Evolutionary conservation across 108 stramenopile genomes (phyloP).

Genomic region (Aurantiochytrium sp.): DNA sequence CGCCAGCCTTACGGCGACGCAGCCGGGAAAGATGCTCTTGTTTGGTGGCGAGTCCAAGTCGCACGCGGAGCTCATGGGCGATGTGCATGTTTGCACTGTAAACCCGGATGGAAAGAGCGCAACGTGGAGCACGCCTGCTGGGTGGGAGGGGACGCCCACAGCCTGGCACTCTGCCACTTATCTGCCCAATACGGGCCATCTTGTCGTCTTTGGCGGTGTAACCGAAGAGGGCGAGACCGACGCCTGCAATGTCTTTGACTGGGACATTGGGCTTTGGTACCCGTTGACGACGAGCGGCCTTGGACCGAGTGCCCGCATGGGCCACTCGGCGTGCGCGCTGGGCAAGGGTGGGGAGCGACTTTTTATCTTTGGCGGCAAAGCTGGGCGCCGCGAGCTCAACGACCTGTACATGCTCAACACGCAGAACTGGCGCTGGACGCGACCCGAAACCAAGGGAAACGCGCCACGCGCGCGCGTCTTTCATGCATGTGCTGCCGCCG

Average conservation of each 20-base stretch:
- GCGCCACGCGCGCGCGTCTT: not conserved
- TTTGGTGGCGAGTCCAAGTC: not conserved
- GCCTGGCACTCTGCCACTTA: not conserved
- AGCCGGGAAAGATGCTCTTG: not conserved
- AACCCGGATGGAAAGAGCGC: not conserved
- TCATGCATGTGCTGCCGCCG: not conserved
- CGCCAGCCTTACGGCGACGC: not conserved
- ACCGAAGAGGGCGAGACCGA: not conserved
- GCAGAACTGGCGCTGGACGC: not conserved
- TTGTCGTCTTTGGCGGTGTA: not conserved
- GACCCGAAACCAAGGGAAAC: not conserved
- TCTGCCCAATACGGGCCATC: not conserved
- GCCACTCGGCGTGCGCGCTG: not conserved
- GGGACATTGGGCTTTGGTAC: conserved; percentile 1
- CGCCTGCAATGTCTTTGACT: not conserved
- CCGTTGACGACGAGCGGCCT: not conserved
- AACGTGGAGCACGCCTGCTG: not conserved
- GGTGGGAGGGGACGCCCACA: not conserved
- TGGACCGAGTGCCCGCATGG: not conserved
- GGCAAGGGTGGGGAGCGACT: not conserved
- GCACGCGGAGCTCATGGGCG: not conserved
- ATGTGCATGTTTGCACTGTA: not conserved
- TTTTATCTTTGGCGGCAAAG: not conserved
- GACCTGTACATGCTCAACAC: not conserved
- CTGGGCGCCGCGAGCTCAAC: not conserved